Evolutionary conservation across 1,139 yeast genomes (phyloP).

Genomic region (Debaryomycetaceae sp.): DNA sequence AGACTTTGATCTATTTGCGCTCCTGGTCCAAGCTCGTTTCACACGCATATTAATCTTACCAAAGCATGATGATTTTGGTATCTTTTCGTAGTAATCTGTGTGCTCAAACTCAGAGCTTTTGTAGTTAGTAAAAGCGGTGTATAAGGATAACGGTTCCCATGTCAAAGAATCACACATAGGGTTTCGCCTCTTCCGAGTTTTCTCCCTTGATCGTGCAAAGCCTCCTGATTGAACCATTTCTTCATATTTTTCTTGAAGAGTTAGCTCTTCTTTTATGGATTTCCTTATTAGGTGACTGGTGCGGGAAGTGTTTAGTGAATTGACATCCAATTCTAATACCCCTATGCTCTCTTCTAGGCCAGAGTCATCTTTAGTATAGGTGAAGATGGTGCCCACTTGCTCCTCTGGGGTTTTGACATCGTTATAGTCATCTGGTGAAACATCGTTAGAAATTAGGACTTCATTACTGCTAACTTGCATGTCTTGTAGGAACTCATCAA

Average conservation of each 20-base stretch:
- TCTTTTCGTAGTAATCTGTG: slow-evolving; percentile 20
- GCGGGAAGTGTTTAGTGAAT: slow-evolving; percentile 1
- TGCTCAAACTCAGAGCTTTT: slow-evolving; percentile 19
- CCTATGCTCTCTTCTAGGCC: slow-evolving; percentile 4
- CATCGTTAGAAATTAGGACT: not conserved
- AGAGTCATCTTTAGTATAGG: slow-evolving; percentile 4
- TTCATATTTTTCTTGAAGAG: slow-evolving; percentile 1
- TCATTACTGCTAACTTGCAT: not conserved
- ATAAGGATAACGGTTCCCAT: slow-evolving; percentile 38
- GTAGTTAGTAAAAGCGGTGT: slow-evolving; percentile 33
- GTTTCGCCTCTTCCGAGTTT: slow-evolving; percentile 15
- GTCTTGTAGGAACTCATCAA: not conserved
- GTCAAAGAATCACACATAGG: slow-evolving; percentile 15
- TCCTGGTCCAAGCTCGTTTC: slow-evolving; percentile 33
- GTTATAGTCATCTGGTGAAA: not conserved
- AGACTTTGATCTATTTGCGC: slow-evolving; percentile 13
- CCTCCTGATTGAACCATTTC: not conserved
- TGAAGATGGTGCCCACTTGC: not conserved
- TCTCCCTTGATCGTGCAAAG: not conserved
- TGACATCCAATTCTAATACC: slow-evolving; percentile 1
- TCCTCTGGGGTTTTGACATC: not conserved
- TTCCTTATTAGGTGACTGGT: slow-evolving; percentile 7
- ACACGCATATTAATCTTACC: slow-evolving; percentile 39
- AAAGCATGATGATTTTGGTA: slow-evolving; percentile 33
- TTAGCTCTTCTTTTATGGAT: slow-evolving; percentile 18